Conservation (phyloP, 331 rosid genomes). For the Malus hybrid region DNA sequence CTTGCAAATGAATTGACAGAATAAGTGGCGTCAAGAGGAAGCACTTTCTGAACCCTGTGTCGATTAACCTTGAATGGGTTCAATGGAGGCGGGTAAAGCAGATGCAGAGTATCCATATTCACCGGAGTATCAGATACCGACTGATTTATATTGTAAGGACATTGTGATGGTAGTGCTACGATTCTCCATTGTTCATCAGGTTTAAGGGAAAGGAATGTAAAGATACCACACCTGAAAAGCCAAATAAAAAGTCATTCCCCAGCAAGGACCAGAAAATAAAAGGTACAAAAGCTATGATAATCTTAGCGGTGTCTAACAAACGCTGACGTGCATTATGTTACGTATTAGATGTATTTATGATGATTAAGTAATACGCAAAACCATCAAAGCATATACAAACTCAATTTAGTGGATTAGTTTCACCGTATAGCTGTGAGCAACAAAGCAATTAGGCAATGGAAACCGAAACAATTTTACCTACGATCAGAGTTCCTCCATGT, state of each 20-base stretch:
- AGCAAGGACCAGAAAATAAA: not conserved
- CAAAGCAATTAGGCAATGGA: not conserved
- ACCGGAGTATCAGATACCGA: conserved; percentile 22
- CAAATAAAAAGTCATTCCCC: not conserved
- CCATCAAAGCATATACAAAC: not conserved
- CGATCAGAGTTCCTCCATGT: conserved; percentile 35
- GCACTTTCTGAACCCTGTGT: conserved; percentile 31
- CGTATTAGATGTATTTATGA: not conserved
- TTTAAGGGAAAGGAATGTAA: conserved; percentile 31
- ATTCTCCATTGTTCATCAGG: conserved; percentile 53
- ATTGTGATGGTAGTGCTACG: conserved; percentile 38
- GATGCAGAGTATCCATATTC: conserved; percentile 49
- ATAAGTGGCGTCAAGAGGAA: conserved; percentile 28
- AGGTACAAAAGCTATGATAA: not conserved
- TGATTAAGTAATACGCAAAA: not conserved
- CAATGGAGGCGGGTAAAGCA: conserved; percentile 43
- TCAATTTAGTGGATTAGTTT: not conserved
- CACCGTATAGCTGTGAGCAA: not conserved
- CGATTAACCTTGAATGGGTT: conserved; percentile 35
- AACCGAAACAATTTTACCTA: conserved; percentile 35
- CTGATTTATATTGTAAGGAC: conserved; percentile 21
- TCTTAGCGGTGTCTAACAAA: not conserved
- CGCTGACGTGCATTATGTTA: not conserved
- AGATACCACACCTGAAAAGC: conserved; percentile 47
- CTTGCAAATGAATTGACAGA: conserved; percentile 29